Evolutionary conservation across 352 stramenopile species (phyloP).

Genomic region (Phytophthora sp.): DNA sequence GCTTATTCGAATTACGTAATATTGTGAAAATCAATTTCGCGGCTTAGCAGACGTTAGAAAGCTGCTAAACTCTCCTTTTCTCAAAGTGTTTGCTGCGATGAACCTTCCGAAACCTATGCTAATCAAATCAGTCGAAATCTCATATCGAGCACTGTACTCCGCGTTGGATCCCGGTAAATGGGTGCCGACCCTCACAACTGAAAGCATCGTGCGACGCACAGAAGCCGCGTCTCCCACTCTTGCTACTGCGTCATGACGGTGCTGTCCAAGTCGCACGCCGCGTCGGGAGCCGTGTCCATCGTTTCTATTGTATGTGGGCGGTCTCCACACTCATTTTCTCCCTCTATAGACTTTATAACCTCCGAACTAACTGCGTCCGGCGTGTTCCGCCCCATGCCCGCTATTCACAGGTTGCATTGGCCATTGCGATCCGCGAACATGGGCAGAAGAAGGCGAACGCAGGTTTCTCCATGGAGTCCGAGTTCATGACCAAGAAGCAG

Average conservation of each 20-base stretch:
- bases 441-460: conserved; percentile 61
- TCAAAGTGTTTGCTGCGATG: too few species aligned
- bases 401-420: conserved; percentile 52
- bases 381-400: not conserved
- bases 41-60: too few species aligned
- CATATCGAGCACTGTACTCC: not conserved
- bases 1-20: too few species aligned
- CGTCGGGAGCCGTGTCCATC: conserved; percentile 48
- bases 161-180: conserved; percentile 7
- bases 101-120: not conserved
- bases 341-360: not conserved
- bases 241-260: conserved; percentile 44
- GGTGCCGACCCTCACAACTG: conserved; percentile 33
- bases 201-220: conserved; percentile 21
- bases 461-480: conserved; percentile 56
- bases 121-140: not conserved
- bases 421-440: conserved; percentile 70
- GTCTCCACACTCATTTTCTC: not conserved
- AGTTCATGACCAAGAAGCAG: conserved; percentile 82
- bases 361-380: conserved; percentile 14
- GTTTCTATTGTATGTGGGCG: conserved; percentile 46
- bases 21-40: too few species aligned
- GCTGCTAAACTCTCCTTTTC: too few species aligned
- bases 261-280: conserved; percentile 62
- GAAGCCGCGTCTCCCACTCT: not conserved